These are phyloP conservation scores for Acanthamoeba castellanii DNA, from an alignment of 208 protist genomes.

Conservation along the genomic window DNA sequence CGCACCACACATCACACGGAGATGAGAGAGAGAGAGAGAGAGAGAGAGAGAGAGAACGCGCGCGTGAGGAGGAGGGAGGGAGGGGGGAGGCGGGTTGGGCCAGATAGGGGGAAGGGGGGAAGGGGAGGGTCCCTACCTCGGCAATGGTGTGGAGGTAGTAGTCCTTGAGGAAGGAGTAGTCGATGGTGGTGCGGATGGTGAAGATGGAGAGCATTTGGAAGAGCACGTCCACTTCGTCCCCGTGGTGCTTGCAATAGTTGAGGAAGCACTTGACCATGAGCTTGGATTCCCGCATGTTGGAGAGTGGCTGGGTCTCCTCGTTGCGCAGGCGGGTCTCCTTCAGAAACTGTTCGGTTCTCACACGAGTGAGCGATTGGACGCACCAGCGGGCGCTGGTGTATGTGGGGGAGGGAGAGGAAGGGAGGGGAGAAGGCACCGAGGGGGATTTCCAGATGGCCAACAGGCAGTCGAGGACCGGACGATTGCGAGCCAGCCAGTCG, in stretches of 20 bases:
- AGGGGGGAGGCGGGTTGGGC: too few species aligned
- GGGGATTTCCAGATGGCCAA: conserved; percentile 83
- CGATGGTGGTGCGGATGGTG: conserved; percentile 72
- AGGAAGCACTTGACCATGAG: conserved; percentile 89
- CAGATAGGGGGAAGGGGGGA: too few species aligned
- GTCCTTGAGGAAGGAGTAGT: conserved; percentile 87
- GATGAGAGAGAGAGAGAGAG: neutral
- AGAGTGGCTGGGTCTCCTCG: conserved; percentile 65
- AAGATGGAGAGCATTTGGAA: conserved; percentile 88
- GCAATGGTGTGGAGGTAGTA: conserved; percentile 85
- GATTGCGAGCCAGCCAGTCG: conserved; percentile 82
- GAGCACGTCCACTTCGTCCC: conserved; percentile 77
- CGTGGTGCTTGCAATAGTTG: conserved; percentile 79
- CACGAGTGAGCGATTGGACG: neutral
- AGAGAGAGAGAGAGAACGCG: neutral
- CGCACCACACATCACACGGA: neutral
- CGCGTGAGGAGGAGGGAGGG: too few species aligned
- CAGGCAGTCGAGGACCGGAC: conserved; percentile 79
- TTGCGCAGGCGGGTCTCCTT: neutral
- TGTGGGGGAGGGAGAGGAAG: neutral
- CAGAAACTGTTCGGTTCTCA: neutral
- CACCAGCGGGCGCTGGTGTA: neutral
- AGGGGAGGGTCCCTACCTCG: too few species aligned
- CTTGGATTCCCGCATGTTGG: conserved; percentile 85
- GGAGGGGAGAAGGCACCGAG: neutral